A percentile compares a stretch with the other conserved stretches of the same genome.
Conservation (phyloP, 768 basidiomycete species). For the Hirschioporus abietinus region DNA sequence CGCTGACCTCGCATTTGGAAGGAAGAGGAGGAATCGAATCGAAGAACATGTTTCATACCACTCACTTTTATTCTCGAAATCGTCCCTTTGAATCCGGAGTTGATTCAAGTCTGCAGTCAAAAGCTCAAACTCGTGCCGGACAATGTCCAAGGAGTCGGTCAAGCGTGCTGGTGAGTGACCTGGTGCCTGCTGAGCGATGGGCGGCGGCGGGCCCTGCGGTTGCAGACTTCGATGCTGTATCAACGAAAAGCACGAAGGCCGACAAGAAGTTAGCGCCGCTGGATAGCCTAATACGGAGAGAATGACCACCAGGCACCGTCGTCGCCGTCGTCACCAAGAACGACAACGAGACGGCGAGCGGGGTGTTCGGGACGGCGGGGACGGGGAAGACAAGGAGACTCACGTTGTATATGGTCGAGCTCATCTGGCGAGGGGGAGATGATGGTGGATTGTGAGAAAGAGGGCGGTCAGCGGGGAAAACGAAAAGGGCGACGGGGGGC, state of each 20-base stretch:
- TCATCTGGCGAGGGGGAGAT: slow-evolving; percentile 13
- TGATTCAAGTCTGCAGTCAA: slow-evolving; percentile 61
- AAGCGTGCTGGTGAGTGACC: slow-evolving; percentile 39
- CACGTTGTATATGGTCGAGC: slow-evolving; percentile 25
- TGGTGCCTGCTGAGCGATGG: slow-evolving; percentile 21
- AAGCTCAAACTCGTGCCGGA: slow-evolving; percentile 81
- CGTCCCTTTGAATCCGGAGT: slow-evolving; percentile 76
- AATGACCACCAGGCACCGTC: neutral
- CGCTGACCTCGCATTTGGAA: neutral
- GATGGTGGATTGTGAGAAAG: slow-evolving; percentile 3
- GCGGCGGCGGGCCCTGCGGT: slow-evolving; percentile 34
- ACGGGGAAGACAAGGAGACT: slow-evolving; percentile 10
- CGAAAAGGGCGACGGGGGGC: neutral
- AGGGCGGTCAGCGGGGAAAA: neutral
- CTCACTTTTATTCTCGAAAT: slow-evolving; percentile 85
- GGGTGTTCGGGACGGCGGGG: slow-evolving; percentile 2
- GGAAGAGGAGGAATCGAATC: neutral
- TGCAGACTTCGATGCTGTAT: slow-evolving; percentile 38
- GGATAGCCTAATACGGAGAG: too few species aligned
- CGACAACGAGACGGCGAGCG: neutral
- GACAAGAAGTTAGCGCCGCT: neutral
- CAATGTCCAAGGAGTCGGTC: slow-evolving; percentile 73
- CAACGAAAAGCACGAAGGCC: neutral
- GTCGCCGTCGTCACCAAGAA: neutral
- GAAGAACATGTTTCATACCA: slow-evolving; percentile 12